These are phyloP conservation scores for Carpinus viminea DNA, from an alignment of 306 rosid genomes.

Conservation along the genomic window DNA sequence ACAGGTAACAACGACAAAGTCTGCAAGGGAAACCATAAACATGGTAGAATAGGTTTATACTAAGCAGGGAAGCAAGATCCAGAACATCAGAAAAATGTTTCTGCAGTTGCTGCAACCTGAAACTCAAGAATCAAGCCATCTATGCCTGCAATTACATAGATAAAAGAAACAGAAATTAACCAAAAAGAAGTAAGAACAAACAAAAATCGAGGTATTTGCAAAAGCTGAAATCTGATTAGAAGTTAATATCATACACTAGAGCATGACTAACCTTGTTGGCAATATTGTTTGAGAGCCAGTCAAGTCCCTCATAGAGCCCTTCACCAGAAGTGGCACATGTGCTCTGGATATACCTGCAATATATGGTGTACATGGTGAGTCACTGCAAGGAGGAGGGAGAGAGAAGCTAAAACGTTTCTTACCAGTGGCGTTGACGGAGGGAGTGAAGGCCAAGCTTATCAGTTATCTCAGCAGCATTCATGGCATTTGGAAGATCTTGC, in stretches of 20 bases:
- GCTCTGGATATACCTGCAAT: conserved; percentile 84
- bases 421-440: conserved; percentile 94
- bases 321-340: conserved; percentile 89
- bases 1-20: conserved; percentile 25
- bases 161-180: not conserved
- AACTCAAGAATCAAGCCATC: conserved; percentile 26
- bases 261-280: conserved; percentile 60
- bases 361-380: not conserved
- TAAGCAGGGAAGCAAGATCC: conserved; percentile 34
- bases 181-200: not conserved
- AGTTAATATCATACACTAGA: not conserved
- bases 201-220: not conserved
- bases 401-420: conserved; percentile 4
- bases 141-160: conserved; percentile 56
- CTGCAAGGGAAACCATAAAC: conserved; percentile 36
- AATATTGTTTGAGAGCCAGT: conserved; percentile 86
- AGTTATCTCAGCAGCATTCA: conserved; percentile 91
- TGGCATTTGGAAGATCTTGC: conserved; percentile 94
- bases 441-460: conserved; percentile 90
- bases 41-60: conserved; percentile 25
- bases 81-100: conserved; percentile 23
- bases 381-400: not conserved
- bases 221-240: conserved; percentile 10
- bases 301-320: conserved; percentile 87
- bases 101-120: conserved; percentile 10